These are phyloP conservation scores for Striga hermonthica DNA, from an alignment of 305 asterid species.

Conservation along the genomic window DNA sequence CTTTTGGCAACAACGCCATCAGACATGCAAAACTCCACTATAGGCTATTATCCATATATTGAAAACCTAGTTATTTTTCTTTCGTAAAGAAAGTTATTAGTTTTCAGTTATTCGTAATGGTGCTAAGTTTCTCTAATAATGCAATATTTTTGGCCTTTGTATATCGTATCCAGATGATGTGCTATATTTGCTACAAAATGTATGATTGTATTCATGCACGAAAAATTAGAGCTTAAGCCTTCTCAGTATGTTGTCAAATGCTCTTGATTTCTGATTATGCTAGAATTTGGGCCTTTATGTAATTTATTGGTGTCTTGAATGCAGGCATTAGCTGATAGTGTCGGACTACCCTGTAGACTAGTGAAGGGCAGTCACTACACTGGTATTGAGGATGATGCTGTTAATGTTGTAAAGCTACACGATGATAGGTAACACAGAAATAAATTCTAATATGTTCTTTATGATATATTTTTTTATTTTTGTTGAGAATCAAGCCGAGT, in stretches of 20 bases:
- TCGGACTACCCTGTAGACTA: slow-evolving; percentile 91
- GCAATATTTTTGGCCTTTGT: slow-evolving; percentile 17
- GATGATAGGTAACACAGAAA: slow-evolving; percentile 67
- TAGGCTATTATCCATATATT: too few relatives aligned
- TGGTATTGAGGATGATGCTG: slow-evolving; percentile 95
- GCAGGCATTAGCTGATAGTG: slow-evolving; percentile 93
- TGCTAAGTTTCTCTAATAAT: slow-evolving; percentile 18
- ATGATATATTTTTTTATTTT: slow-evolving; percentile 14
- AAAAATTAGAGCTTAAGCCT: slow-evolving; percentile 9
- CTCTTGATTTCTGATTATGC: slow-evolving; percentile 25
- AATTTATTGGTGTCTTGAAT: slow-evolving; percentile 33
- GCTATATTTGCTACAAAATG: slow-evolving; percentile 10
- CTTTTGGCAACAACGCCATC: too few relatives aligned
- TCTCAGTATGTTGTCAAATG: slow-evolving; percentile 25
- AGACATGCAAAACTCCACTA: too few relatives aligned
- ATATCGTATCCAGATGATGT: slow-evolving; percentile 22
- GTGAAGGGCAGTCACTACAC: slow-evolving; percentile 94
- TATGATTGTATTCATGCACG: slow-evolving; percentile 12
- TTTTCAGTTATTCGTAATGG: background rate
- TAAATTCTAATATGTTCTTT: slow-evolving; percentile 15
- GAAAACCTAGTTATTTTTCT: too few relatives aligned
- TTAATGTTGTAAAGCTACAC: slow-evolving; percentile 75
- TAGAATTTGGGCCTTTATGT: slow-evolving; percentile 27
- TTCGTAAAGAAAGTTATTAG: too few relatives aligned
- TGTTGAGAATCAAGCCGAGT: slow-evolving; percentile 9